Percentiles rank a stretch among this genome's conserved stretches.
These are phyloP conservation scores for Hypoxylon crocopeplum DNA, from an alignment of 495 filamentous ascomycete genomes.

Conservation along the genomic window DNA sequence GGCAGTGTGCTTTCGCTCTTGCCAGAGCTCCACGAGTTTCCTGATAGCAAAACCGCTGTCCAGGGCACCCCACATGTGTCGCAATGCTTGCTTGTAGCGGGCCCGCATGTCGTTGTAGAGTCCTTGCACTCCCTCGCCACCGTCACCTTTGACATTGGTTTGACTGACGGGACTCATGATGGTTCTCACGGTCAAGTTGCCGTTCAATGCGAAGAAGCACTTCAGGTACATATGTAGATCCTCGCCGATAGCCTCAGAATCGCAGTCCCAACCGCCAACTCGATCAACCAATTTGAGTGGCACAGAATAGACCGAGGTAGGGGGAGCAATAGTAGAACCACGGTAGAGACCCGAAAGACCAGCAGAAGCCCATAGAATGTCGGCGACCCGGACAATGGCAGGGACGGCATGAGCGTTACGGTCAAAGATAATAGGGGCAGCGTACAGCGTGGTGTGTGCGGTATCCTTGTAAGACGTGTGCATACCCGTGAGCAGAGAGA, in stretches of 20 bases:
- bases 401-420: conserved; percentile 71
- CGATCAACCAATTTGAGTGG: conserved; percentile 66
- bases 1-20: conserved; percentile 55
- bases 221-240: conserved; percentile 79
- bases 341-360: conserved; percentile 70
- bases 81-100: conserved; percentile 68
- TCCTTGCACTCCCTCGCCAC: conserved; percentile 56
- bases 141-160: conserved; percentile 67
- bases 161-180: conserved; percentile 70
- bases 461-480: conserved; percentile 62
- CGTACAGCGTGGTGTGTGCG: conserved; percentile 65
- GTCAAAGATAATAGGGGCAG: conserved; percentile 75
- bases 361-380: conserved; percentile 70
- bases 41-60: conserved; percentile 68
- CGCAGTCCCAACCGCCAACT: conserved; percentile 72
- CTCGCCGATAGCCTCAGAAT: conserved; percentile 71
- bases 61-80: conserved; percentile 77
- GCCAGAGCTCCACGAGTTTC: conserved; percentile 56
- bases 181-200: conserved; percentile 61
- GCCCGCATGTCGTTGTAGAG: conserved; percentile 60
- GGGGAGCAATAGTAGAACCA: conserved; percentile 65
- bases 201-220: conserved; percentile 73
- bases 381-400: conserved; percentile 70
- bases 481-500: conserved; percentile 64
- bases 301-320: conserved; percentile 73